Percentiles rank a stretch among this genome's conserved stretches.
Conservation (phyloP, 495 filamentous ascomycete species). For the Neurospora discreta region DNA sequence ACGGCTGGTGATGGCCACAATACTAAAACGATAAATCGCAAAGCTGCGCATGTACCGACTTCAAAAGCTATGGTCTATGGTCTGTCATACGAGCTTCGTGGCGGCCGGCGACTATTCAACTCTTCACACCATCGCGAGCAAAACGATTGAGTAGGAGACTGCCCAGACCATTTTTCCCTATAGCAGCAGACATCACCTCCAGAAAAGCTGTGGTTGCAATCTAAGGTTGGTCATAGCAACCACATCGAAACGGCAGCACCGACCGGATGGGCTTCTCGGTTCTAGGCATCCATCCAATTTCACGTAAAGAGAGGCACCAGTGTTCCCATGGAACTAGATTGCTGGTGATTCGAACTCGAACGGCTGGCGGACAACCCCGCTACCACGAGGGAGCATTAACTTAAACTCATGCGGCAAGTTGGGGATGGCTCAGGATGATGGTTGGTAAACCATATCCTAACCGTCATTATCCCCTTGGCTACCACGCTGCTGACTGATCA, state of each 20-base stretch:
- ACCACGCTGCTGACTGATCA: slow-evolving; percentile 5
- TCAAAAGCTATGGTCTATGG: not conserved
- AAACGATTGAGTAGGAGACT: not conserved
- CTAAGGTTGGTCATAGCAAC: slow-evolving; percentile 7
- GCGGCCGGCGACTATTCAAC: not conserved
- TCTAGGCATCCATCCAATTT: slow-evolving; percentile 1
- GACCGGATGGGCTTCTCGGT: slow-evolving; percentile 3
- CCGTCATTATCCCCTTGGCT: slow-evolving; percentile 1
- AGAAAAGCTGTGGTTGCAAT: slow-evolving; percentile 18
- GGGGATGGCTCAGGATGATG: not conserved
- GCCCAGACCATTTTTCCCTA: not conserved
- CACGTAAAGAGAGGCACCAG: not conserved
- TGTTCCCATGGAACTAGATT: not conserved
- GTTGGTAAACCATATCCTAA: not conserved
- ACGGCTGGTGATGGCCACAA: not conserved
- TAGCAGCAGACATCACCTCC: not conserved
- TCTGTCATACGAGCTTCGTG: not conserved
- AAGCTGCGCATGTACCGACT: not conserved
- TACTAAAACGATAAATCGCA: not conserved
- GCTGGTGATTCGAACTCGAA: slow-evolving; percentile 4
- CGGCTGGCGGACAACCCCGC: not conserved
- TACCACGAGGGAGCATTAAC: not conserved
- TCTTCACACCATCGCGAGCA: not conserved
- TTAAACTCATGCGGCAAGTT: not conserved
- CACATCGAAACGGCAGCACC: slow-evolving; percentile 6